phyloP scores from a whole-genome alignment of 2,329 filamentous ascomycete genomes.

The Amauroascus verrucosus region DNA sequence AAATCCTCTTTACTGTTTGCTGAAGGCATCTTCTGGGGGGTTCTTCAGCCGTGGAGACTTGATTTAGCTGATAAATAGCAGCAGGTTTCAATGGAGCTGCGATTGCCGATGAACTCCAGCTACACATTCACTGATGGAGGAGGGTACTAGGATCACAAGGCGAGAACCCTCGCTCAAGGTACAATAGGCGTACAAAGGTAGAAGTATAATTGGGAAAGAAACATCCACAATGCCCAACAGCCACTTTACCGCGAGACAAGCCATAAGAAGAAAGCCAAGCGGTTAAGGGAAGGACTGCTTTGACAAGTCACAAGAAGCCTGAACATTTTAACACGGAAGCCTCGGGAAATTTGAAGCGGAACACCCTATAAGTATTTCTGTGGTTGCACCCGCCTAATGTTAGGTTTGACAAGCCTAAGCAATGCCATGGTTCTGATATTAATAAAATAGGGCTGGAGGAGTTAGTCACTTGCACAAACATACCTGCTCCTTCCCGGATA shows the following conservation, averaged over 20 bases:
- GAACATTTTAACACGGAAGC: background rate
- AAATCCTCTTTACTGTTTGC: background rate
- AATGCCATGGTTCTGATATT: background rate
- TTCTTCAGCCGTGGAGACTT: background rate
- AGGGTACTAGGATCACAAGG: background rate
- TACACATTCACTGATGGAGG: background rate
- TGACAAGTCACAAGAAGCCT: background rate
- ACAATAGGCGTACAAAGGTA: background rate
- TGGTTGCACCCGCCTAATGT: conserved; percentile 1
- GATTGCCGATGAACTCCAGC: background rate
- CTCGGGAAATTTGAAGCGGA: background rate
- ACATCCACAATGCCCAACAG: too few relatives aligned
- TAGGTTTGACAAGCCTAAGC: background rate
- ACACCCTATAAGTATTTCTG: background rate
- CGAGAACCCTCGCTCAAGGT: background rate
- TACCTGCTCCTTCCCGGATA: background rate
- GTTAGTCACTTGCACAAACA: background rate
- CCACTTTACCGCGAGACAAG: background rate
- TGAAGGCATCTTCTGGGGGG: background rate
- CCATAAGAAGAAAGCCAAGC: background rate
- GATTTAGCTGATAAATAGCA: background rate
- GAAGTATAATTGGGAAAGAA: background rate
- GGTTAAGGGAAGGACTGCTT: background rate
- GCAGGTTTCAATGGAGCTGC: background rate
- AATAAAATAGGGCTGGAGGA: background rate